These are phyloP conservation scores for Trichomonas vaginalis DNA, from an alignment of 208 protist species.

Conservation along the genomic window DNA sequence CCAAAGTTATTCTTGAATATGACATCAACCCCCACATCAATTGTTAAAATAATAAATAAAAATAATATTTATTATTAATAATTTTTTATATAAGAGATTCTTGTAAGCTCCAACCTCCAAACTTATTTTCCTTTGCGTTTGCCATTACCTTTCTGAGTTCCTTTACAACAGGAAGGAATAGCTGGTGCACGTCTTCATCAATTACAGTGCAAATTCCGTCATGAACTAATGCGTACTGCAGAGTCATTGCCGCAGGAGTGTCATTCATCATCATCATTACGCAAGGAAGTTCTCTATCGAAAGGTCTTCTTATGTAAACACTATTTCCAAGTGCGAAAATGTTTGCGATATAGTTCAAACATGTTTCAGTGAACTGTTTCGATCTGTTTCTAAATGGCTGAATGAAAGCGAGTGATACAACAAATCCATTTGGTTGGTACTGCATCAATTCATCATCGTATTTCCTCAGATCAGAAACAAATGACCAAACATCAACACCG, in stretches of 20 bases:
- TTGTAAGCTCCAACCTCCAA: not conserved
- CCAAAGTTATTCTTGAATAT: too few species aligned
- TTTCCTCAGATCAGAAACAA: not conserved
- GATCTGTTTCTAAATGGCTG: not conserved
- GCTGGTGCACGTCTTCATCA: not conserved
- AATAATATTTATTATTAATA: too few species aligned
- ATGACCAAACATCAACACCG: not conserved
- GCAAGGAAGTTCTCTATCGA: not conserved
- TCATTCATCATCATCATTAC: not conserved
- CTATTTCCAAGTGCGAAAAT: not conserved
- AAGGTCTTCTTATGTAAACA: not conserved
- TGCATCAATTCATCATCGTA: not conserved
- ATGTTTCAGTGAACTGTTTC: not conserved
- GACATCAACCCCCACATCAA: too few species aligned
- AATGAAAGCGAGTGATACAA: not conserved
- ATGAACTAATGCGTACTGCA: not conserved
- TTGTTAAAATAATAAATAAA: too few species aligned
- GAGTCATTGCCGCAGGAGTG: not conserved
- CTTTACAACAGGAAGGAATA: not conserved
- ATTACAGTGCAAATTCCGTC: not conserved
- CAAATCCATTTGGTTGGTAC: not conserved
- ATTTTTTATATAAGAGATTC: not conserved
- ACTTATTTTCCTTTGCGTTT: not conserved
- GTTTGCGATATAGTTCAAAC: not conserved
- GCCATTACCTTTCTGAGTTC: not conserved